Percentiles rank a stretch among this genome's conserved stretches.
These are phyloP conservation scores for Magnolia kwangsiensis DNA, from an alignment of 164 flowering plant species.

Conservation along the genomic window DNA sequence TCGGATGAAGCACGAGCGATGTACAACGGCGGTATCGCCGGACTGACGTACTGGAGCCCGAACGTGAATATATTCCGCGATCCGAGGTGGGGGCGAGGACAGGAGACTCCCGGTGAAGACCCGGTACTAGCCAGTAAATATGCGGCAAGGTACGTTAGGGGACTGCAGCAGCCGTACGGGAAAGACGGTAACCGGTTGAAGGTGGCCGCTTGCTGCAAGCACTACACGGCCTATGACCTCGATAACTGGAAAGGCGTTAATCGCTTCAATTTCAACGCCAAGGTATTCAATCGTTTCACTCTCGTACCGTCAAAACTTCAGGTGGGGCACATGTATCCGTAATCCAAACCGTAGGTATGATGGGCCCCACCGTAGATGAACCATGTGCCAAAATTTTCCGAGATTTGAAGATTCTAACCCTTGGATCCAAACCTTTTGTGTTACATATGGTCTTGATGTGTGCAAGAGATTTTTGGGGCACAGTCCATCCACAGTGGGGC, in stretches of 20 bases:
- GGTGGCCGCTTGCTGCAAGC: slow-evolving; percentile 94
- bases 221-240: slow-evolving; percentile 90
- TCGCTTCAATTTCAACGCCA: slow-evolving; percentile 80
- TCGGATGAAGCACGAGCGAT: slow-evolving; percentile 90
- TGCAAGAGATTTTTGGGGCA: too few relatives aligned
- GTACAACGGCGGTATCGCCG: slow-evolving; percentile 85
- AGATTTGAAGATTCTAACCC: too few relatives aligned
- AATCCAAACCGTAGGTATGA: too few relatives aligned
- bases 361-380: too few relatives aligned
- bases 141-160: slow-evolving; percentile 70
- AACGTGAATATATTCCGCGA: slow-evolving; percentile 84
- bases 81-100: slow-evolving; percentile 97
- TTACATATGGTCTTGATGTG: too few relatives aligned
- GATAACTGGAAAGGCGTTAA: slow-evolving; percentile 90
- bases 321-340: too few relatives aligned
- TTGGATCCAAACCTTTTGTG: too few relatives aligned
- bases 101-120: slow-evolving; percentile 98
- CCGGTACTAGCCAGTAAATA: slow-evolving; percentile 68
- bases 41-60: slow-evolving; percentile 95
- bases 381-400: too few relatives aligned
- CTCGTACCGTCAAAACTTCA: too few relatives aligned
- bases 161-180: slow-evolving; percentile 56
- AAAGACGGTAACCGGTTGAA: slow-evolving; percentile 41
- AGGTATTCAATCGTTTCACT: slow-evolving; percentile 31
- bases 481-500: too few relatives aligned